Percentiles rank a stretch among this genome's conserved stretches.
These are phyloP conservation scores for Paramyrothecium roridum DNA, from an alignment of 2,329 filamentous ascomycete genomes.

Conservation along the genomic window DNA sequence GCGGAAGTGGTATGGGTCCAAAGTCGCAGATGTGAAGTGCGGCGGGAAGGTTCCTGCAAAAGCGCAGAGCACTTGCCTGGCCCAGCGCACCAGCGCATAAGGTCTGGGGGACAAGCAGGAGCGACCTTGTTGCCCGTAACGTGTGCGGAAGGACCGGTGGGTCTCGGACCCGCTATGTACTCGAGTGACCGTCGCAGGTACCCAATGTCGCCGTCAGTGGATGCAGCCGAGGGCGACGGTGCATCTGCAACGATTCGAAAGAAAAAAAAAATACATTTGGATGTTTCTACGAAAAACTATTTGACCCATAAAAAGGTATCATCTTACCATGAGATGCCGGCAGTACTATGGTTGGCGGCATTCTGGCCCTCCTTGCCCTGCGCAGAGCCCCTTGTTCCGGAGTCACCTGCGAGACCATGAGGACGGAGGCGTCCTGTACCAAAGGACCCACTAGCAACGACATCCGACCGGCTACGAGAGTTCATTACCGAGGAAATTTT, in stretches of 20 bases:
- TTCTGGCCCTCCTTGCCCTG: neutral
- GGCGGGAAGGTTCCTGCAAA: neutral
- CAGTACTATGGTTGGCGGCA: no score
- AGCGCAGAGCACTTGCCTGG: neutral
- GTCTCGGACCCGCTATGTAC: neutral
- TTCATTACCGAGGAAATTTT: slow-evolving; percentile 3
- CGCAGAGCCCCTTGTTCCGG: neutral
- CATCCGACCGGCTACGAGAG: slow-evolving; percentile 24
- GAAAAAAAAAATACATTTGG: no score
- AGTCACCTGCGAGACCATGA: neutral
- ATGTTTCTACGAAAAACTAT: no score
- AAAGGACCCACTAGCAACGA: slow-evolving; percentile 27
- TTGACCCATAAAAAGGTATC: no score
- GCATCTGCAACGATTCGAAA: neutral
- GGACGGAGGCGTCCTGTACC: neutral
- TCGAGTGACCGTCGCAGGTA: neutral
- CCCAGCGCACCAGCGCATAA: neutral
- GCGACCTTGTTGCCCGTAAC: neutral
- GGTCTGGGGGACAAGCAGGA: neutral
- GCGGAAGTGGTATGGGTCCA: neutral
- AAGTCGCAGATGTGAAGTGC: slow-evolving; percentile 1
- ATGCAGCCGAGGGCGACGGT: no score
- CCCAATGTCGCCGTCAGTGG: neutral
- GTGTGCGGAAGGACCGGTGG: slow-evolving; percentile 2
- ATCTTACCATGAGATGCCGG: no score